These are phyloP conservation scores for Hanseniaspora uvarum DNA, from an alignment of 1,139 yeast species.

Conservation along the genomic window DNA sequence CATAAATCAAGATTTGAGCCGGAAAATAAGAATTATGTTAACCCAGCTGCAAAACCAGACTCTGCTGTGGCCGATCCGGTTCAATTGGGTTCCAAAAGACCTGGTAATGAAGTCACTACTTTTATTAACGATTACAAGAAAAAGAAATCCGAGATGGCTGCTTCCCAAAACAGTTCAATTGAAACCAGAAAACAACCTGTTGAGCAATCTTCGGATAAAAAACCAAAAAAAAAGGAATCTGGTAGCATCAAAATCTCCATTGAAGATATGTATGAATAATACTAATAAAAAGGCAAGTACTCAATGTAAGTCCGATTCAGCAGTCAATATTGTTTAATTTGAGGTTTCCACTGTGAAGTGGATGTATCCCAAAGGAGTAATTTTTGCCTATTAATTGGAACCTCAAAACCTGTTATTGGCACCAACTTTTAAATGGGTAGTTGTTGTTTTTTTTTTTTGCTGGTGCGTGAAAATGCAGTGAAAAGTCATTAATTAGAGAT, in stretches of 20 bases:
- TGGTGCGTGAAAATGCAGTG: no score
- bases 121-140: background rate
- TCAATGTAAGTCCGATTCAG: no score
- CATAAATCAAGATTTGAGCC: background rate
- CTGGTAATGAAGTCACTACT: background rate
- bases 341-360: background rate
- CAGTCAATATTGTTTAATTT: background rate
- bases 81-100: background rate
- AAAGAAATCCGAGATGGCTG: background rate
- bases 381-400: no score
- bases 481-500: no score
- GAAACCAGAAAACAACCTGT: background rate
- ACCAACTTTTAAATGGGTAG: no score
- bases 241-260: conserved; percentile 2
- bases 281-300: no score
- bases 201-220: background rate
- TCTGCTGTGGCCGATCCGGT: background rate
- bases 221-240: background rate
- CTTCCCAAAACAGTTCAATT: background rate
- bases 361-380: background rate
- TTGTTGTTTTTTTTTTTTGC: no score
- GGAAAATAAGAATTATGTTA: background rate
- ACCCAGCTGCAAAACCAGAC: background rate
- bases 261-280: conserved; percentile 15
- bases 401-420: no score